These are phyloP conservation scores for Ustilago sp. DNA, from an alignment of 1,284 basidiomycete genomes.

Conservation along the genomic window DNA sequence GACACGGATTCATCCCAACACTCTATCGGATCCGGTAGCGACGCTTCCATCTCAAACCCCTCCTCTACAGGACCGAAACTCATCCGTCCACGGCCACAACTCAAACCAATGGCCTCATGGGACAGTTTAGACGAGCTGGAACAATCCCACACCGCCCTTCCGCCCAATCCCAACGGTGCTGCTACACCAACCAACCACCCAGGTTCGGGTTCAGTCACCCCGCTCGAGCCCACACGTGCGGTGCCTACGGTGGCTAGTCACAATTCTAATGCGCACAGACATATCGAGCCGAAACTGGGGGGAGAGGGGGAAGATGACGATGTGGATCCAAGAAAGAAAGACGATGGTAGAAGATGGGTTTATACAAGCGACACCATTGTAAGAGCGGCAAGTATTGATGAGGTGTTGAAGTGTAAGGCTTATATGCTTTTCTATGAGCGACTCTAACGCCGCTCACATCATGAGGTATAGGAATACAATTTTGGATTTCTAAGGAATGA, in stretches of 20 bases:
- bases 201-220: background rate
- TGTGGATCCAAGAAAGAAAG: conserved; percentile 31
- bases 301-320: conserved; percentile 34
- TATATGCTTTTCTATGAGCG: conserved; percentile 91
- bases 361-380: conserved; percentile 86
- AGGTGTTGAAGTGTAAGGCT: conserved; percentile 88
- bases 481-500: background rate
- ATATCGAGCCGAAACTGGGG: conserved; percentile 9
- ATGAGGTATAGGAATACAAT: conserved; percentile 59
- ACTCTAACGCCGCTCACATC: background rate
- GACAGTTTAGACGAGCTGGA: conserved; percentile 47
- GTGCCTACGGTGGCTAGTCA: conserved; percentile 29
- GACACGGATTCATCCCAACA: conserved; percentile 16
- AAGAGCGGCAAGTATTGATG: conserved; percentile 81
- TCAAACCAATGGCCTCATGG: conserved; percentile 44
- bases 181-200: conserved; percentile 10
- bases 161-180: background rate
- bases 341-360: conserved; percentile 79
- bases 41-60: background rate
- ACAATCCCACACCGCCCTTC: conserved; percentile 16
- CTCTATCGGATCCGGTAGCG: conserved; percentile 15
- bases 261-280: conserved; percentile 34
- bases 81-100: conserved; percentile 29
- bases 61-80: conserved; percentile 24
- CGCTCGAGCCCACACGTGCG: conserved; percentile 30